Evolutionary conservation across 1,284 basidiomycete genomes (phyloP), one percentile per base, ranked within the genome.

Genomic region (Papiliotrema flavescens): DNA sequence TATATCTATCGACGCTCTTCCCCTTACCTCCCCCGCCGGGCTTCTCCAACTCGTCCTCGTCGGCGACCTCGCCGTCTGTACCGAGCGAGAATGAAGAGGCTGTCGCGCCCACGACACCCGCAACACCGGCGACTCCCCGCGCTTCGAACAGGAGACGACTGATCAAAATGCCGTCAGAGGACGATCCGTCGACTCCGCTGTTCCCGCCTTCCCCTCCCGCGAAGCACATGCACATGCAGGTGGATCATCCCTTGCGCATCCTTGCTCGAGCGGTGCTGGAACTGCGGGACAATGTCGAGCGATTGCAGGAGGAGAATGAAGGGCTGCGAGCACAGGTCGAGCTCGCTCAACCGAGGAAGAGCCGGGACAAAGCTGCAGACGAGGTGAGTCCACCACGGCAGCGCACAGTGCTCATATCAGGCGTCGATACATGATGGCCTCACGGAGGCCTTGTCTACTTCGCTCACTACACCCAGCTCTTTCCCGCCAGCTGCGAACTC

Each of bases 171-270:
- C 15, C 19, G 15, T 20, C 19, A 3, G 15, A n/a, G 14, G 28
- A 34, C 14, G 49, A 41, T 39, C 41, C 36, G 41, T 28, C 15
- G 26, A 19, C 63, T 2, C 69, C 66, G 2, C 51, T 73, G 1
- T 75, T 73, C 36, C 73, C 71, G 5, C 71, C 73, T 6, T 71
- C 70, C 0, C 73, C 71, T 2, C 70, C 68, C 4, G 47, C 51
- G 7, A 24, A 39, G n/a, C 17, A 23, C 2, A 36, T 34, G 23
- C 36, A 43, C 9, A 36, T 42, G 9, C 37, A 41, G 4, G n/a
- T 45, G 2, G 66, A 69, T 36, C 68, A 75, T 47, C 73, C 73
- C 0, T 52, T 75, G 6, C 50, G 65, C 6, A 57, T 73, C 7
- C 58, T 75, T 2, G 60, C 61, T 19, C 49, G 66, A 20, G 69